phyloP scores from a whole-genome alignment of 1,139 yeast species.

The Hyphopichia khmerensis region DNA sequence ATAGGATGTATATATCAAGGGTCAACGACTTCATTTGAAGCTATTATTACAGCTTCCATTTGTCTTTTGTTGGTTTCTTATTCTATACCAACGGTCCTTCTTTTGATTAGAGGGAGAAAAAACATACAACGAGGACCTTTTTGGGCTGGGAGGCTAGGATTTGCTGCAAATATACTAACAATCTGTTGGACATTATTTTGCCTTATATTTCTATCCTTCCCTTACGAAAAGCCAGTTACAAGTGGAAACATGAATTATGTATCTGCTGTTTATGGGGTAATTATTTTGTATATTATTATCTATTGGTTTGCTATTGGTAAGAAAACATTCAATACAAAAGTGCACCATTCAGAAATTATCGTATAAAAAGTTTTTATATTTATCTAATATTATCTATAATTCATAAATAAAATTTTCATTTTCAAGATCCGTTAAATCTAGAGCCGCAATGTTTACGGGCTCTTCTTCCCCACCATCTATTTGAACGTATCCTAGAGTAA shows the following conservation, averaged over 20 bases:
- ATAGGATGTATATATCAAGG: slow-evolving; percentile 42
- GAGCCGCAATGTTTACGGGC: slow-evolving; percentile 12
- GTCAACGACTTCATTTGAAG: slow-evolving; percentile 45
- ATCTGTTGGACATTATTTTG: slow-evolving; percentile 61
- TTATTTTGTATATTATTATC: neutral
- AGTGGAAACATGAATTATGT: slow-evolving; percentile 69
- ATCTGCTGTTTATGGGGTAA: slow-evolving; percentile 41
- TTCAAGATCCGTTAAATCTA: slow-evolving; percentile 19
- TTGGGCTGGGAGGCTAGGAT: slow-evolving; percentile 60
- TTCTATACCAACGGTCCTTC: slow-evolving; percentile 43
- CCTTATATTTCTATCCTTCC: slow-evolving; percentile 64
- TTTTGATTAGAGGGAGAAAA: slow-evolving; percentile 56
- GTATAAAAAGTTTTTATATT: neutral
- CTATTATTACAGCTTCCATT: slow-evolving; percentile 47
- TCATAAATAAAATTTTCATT: slow-evolving; percentile 19
- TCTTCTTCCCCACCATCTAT: slow-evolving; percentile 7
- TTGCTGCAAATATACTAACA: slow-evolving; percentile 53
- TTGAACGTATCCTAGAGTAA: slow-evolving; percentile 3
- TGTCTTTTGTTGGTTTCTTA: slow-evolving; percentile 42
- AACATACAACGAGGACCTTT: slow-evolving; percentile 66
- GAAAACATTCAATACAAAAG: neutral
- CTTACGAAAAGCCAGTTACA: slow-evolving; percentile 62
- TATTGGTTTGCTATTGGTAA: neutral
- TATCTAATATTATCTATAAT: slow-evolving; percentile 4
- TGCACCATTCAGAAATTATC: neutral